phyloP scores from a whole-genome alignment of 2,329 filamentous ascomycete species.

The Colletotrichum tofieldiae region DNA sequence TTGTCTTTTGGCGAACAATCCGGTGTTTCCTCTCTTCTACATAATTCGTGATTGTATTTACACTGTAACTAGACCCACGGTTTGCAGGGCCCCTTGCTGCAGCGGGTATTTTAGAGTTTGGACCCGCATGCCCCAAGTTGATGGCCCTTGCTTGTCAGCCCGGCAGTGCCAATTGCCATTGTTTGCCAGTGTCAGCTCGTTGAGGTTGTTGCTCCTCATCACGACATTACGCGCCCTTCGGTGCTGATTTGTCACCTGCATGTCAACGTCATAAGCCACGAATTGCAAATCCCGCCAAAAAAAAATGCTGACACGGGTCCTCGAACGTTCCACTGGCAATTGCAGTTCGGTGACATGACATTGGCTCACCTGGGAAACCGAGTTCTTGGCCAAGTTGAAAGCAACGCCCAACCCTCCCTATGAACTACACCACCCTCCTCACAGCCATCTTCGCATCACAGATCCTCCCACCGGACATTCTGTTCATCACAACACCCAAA shows the following conservation, averaged over 20 bases:
- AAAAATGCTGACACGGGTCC: no score
- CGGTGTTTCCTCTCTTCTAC: no score
- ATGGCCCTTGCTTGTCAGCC: neutral
- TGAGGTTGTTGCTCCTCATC: neutral
- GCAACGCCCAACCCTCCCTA: neutral
- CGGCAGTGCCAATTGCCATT: neutral
- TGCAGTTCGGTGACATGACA: neutral
- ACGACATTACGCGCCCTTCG: constrained; percentile 33
- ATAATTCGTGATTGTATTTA: neutral
- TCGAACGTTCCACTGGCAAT: neutral
- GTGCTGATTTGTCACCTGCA: constrained; percentile 35
- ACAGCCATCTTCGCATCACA: constrained; percentile 21
- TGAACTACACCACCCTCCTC: constrained; percentile 33
- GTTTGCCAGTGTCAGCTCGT: neutral
- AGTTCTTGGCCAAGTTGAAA: neutral
- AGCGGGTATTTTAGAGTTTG: constrained; percentile 6
- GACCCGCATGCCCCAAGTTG: constrained; percentile 1
- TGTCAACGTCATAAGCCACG: neutral
- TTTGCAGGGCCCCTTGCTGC: constrained; percentile 15
- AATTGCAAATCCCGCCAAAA: neutral
- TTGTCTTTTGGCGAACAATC: neutral
- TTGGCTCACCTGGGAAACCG: neutral
- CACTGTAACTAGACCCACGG: neutral
- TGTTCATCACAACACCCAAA: constrained; percentile 18
- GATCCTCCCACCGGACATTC: constrained; percentile 22